These are phyloP conservation scores for Exophiala aquamarina DNA, from an alignment of 2,329 filamentous ascomycete species.

Conservation along the genomic window DNA sequence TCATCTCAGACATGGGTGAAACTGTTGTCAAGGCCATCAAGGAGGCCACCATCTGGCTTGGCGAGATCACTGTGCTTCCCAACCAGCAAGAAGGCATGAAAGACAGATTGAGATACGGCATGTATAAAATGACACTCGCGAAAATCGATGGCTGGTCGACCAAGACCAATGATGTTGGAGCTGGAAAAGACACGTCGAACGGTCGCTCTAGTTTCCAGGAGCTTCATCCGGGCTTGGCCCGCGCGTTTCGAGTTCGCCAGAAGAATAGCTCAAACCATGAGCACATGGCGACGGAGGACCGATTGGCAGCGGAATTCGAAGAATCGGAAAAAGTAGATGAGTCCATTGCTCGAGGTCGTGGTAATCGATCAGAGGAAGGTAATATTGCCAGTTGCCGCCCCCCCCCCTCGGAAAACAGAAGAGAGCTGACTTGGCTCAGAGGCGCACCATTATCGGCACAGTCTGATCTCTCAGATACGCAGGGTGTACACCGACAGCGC, in stretches of 20 bases:
- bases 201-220: slow-evolving; percentile 12
- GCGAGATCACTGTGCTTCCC: slow-evolving; percentile 55
- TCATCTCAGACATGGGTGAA: slow-evolving; percentile 55
- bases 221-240: slow-evolving; percentile 26
- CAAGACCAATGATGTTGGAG: slow-evolving; percentile 8
- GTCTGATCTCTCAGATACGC: slow-evolving; percentile 40
- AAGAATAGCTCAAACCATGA: slow-evolving; percentile 12
- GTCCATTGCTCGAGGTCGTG: slow-evolving; percentile 40
- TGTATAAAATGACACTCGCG: slow-evolving; percentile 27
- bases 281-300: slow-evolving; percentile 27
- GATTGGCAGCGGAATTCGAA: slow-evolving; percentile 41
- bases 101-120: slow-evolving; percentile 29
- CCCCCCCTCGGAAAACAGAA: too few relatives aligned
- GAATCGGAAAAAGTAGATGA: slow-evolving; percentile 43
- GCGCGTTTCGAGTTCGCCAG: slow-evolving; percentile 16
- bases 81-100: slow-evolving; percentile 43
- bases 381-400: too few relatives aligned
- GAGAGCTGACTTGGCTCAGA: slow-evolving; percentile 11
- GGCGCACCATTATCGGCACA: slow-evolving; percentile 47
- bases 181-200: too few relatives aligned
- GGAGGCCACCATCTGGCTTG: slow-evolving; percentile 57
- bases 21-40: slow-evolving; percentile 56
- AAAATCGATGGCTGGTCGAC: slow-evolving; percentile 10
- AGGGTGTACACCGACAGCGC: slow-evolving; percentile 39
- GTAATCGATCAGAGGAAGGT: slow-evolving; percentile 47